These are phyloP conservation scores for Picochlorum sp. DNA, from an alignment of 139 green algal genomes.

Conservation along the genomic window DNA sequence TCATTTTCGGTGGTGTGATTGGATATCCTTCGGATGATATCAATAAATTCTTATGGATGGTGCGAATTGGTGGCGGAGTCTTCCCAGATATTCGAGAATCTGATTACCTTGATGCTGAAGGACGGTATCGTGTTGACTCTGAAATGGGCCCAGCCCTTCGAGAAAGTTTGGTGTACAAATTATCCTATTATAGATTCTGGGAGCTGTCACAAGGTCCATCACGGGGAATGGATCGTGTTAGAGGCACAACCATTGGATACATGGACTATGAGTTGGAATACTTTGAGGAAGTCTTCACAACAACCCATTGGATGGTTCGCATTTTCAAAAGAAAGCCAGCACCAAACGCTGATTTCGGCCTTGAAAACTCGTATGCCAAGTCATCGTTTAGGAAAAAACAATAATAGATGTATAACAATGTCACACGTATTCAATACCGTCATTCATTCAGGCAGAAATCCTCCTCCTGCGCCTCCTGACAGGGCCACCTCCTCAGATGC, in stretches of 20 bases:
- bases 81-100: conserved; percentile 87
- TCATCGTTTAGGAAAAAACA: background rate
- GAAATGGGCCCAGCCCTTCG: conserved; percentile 51
- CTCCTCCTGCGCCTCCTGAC: no score
- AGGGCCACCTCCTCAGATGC: no score
- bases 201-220: conserved; percentile 31
- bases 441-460: background rate
- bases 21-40: conserved; percentile 88
- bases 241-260: conserved; percentile 64
- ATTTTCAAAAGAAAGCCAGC: conserved; percentile 56
- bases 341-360: conserved; percentile 37
- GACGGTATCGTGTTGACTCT: conserved; percentile 75
- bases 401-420: conserved; percentile 4
- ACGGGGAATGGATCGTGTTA: conserved; percentile 78
- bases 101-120: conserved; percentile 67
- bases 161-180: conserved; percentile 73
- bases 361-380: conserved; percentile 20
- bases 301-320: conserved; percentile 85
- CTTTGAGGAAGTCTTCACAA: conserved; percentile 93
- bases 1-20: conserved; percentile 86
- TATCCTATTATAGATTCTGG: conserved; percentile 85
- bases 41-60: conserved; percentile 99
- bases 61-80: conserved; percentile 71
- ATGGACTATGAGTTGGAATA: conserved; percentile 69
- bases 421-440: background rate